Evolutionary conservation across 1,284 basidiomycete genomes (phyloP).

Genomic region (Microbotryum silenes-acaulis): DNA sequence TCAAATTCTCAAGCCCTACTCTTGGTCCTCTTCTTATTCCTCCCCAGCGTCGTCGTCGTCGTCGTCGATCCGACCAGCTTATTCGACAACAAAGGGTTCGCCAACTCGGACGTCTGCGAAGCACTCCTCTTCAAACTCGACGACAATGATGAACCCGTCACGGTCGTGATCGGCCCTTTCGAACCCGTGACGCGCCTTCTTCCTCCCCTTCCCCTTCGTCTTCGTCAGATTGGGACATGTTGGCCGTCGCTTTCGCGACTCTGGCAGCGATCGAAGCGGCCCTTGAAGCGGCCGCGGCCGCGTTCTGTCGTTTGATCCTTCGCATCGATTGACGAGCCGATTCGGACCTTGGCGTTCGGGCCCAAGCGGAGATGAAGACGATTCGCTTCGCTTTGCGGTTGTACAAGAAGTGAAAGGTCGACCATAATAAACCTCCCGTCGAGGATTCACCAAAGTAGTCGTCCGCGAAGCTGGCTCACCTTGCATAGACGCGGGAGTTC

Average conservation of each 20-base stretch:
- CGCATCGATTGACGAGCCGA: background rate
- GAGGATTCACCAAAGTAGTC: conserved; percentile 41
- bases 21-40: conserved; percentile 22
- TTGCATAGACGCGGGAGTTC: conserved; percentile 2
- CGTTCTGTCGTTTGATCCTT: too few relatives aligned
- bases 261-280: too few relatives aligned
- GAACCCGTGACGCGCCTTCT: conserved; percentile 17
- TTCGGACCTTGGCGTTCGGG: conserved; percentile 47
- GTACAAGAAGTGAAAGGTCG: conserved; percentile 94
- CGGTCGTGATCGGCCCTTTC: conserved; percentile 6
- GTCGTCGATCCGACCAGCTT: background rate
- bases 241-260: background rate
- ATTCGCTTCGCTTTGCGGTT: conserved; percentile 86
- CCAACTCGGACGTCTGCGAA: background rate
- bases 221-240: background rate
- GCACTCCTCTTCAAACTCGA: conserved; percentile 4
- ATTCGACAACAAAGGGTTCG: too few relatives aligned
- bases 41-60: background rate
- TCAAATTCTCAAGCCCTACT: background rate
- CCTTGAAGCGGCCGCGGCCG: too few relatives aligned
- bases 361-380: conserved; percentile 88
- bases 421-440: conserved; percentile 82
- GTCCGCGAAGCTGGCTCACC: conserved; percentile 5
- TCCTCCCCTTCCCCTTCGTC: conserved; percentile 9
- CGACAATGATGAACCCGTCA: background rate